Evolutionary conservation across 2,329 filamentous ascomycete genomes (phyloP), one percentile per base, ranked within the genome.

Genomic region (Bipolaris cookei): DNA sequence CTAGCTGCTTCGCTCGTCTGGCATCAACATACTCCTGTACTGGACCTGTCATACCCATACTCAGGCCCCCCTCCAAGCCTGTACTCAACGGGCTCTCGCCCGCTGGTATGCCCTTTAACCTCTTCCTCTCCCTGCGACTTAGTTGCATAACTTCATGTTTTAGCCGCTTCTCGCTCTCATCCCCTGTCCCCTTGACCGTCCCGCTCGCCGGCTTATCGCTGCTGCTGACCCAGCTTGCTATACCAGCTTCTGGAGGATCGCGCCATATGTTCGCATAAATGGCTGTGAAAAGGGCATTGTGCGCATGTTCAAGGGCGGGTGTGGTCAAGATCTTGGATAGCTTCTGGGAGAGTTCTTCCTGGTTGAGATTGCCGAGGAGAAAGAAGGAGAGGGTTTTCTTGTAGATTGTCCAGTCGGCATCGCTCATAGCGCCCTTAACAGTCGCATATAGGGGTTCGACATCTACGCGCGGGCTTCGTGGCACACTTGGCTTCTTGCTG

Each of bases 191-290:
- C 65, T 89, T 86, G 4, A 91, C 89, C 14, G 94, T 90, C 1
- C 92, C 49, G 86, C 83, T 38, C 79, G 54, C 88, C 46, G 86
- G 87, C 16, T 94, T 97, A 60, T 95, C 94, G 61, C 85, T 86
- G 32, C 85, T 85, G 37, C 84, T 83, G 45, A 89, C 86, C 84
- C 85, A 89, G 65, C 80, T 83, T 59, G 86, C 86, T 56, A 88
- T 83, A 41, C 85, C 85, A 56, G 85, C 82, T 51, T 86, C 84
- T 1, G 86, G 86, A 30, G 83, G 77, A 67, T 89, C 86, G 67
- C 86, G 82, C 57, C 78, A 79, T 20, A 83, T 78, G 65, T 89
- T 89, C 20, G 80, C 83, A 61, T 84, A 83, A 46, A 89, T 81
- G 20, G 83, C 83, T 65, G 81, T 80, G 56, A 88, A 72, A 39